Percentiles rank a stretch among this genome's conserved stretches.
Conservation (phyloP, 352 stramenopile genomes). For the Phytopythium chamaehyphon region DNA sequence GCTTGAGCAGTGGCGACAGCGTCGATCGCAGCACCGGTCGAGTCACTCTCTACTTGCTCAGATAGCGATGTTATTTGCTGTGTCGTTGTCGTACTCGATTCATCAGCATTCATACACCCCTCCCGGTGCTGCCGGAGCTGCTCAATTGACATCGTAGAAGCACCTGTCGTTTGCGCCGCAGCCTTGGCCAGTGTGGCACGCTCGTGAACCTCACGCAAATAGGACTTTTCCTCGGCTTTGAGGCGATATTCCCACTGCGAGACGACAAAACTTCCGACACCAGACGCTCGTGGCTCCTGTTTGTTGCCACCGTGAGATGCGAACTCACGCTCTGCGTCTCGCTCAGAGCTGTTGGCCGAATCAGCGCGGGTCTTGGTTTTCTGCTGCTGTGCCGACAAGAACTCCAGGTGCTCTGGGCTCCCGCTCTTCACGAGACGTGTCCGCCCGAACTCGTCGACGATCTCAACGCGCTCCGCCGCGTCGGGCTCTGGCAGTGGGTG, state of each 20-base stretch:
- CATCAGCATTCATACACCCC: constrained; percentile 18
- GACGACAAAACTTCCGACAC: constrained; percentile 57
- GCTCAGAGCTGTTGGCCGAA: not conserved
- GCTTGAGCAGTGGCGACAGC: constrained; percentile 37
- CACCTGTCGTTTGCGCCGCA: constrained; percentile 9
- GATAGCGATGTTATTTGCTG: not conserved
- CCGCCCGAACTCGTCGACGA: constrained; percentile 62
- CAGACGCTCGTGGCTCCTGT: no score
- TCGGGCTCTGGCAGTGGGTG: not conserved
- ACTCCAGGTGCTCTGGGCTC: constrained; percentile 1
- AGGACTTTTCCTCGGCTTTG: constrained; percentile 53
- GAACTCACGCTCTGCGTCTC: constrained; percentile 4
- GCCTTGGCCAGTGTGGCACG: constrained; percentile 40
- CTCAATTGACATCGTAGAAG: constrained; percentile 51
- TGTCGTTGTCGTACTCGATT: not conserved
- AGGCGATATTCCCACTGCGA: constrained; percentile 82
- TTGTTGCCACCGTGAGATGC: not conserved
- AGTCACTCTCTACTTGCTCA: not conserved
- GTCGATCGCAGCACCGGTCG: constrained; percentile 7
- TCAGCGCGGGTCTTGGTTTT: not conserved
- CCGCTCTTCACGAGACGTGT: constrained; percentile 14
- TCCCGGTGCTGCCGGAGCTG: constrained; percentile 50
- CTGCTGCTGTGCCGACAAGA: not conserved
- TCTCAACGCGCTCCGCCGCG: constrained; percentile 22
- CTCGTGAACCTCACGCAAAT: constrained; percentile 65